Conservation (phyloP, 164 flowering plant genomes). For the Chimonanthus salicifolius region DNA sequence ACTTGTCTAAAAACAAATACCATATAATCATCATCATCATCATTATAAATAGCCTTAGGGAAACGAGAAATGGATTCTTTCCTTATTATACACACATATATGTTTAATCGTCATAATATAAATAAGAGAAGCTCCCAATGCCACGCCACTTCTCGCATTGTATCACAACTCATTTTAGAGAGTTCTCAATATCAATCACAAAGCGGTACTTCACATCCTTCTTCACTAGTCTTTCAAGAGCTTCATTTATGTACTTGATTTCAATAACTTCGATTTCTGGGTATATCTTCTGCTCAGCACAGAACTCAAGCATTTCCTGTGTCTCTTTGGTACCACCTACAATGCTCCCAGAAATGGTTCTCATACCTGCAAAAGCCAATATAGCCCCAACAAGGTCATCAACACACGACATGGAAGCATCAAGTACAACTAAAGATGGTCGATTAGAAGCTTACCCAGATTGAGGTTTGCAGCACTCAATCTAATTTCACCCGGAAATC, state of each 20-base stretch:
- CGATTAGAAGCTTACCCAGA: slow-evolving; percentile 30
- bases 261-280: slow-evolving; percentile 72
- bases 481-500: slow-evolving; percentile 75
- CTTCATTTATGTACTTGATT: slow-evolving; percentile 72
- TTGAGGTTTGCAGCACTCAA: slow-evolving; percentile 59
- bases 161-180: slow-evolving; percentile 42
- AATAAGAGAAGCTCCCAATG: neutral
- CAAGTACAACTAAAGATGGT: neutral
- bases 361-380: slow-evolving; percentile 42
- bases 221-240: slow-evolving; percentile 69
- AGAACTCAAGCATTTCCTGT: slow-evolving; percentile 84
- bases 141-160: neutral
- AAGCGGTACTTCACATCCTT: slow-evolving; percentile 82
- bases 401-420: neutral
- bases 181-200: slow-evolving; percentile 73
- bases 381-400: neutral
- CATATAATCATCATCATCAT: no score
- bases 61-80: neutral
- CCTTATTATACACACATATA: neutral
- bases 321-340: slow-evolving; percentile 70
- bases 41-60: no score
- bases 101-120: no score
- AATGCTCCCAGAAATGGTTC: slow-evolving; percentile 56
- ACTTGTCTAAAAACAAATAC: no score
- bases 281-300: slow-evolving; percentile 62